phyloP scores from a whole-genome alignment of 176 grass and related monocot species.

The Aegilops longissima region DNA sequence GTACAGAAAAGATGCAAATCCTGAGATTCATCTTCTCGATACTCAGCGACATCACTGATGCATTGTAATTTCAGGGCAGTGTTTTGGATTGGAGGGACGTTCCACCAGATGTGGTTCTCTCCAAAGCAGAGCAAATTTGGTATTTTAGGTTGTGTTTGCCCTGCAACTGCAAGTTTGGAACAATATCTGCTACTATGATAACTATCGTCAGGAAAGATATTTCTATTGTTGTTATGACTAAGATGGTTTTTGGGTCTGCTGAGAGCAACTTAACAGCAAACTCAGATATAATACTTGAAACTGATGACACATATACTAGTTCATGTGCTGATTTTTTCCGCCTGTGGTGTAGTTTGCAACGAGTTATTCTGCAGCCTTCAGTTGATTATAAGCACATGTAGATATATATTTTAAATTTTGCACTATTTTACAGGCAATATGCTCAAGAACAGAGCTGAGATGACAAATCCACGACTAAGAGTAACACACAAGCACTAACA shows the following conservation, averaged over 20 bases:
- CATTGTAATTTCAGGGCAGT: constrained; percentile 34
- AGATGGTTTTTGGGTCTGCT: too few relatives aligned
- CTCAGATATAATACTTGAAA: too few relatives aligned
- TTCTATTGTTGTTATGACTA: too few relatives aligned
- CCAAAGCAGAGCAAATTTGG: constrained; percentile 76
- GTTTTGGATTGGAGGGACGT: constrained; percentile 93
- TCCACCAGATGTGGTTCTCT: constrained; percentile 99
- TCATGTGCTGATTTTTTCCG: too few relatives aligned
- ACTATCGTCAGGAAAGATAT: too few relatives aligned
- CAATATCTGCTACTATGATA: too few relatives aligned
- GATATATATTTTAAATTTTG: neutral
- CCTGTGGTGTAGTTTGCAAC: too few relatives aligned
- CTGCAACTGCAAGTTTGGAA: neutral
- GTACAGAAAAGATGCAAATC: too few relatives aligned
- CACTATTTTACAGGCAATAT: neutral
- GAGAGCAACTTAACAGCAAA: too few relatives aligned
- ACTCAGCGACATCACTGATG: neutral
- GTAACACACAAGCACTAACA: neutral
- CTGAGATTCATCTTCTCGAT: neutral
- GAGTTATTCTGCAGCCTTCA: neutral
- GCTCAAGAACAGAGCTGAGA: neutral
- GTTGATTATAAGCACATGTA: neutral
- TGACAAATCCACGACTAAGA: neutral
- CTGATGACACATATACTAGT: too few relatives aligned
- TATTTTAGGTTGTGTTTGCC: neutral